These are phyloP conservation scores for Besnoitia besnoiti DNA, from an alignment of 169 alveolate species.

Conservation along the genomic window DNA sequence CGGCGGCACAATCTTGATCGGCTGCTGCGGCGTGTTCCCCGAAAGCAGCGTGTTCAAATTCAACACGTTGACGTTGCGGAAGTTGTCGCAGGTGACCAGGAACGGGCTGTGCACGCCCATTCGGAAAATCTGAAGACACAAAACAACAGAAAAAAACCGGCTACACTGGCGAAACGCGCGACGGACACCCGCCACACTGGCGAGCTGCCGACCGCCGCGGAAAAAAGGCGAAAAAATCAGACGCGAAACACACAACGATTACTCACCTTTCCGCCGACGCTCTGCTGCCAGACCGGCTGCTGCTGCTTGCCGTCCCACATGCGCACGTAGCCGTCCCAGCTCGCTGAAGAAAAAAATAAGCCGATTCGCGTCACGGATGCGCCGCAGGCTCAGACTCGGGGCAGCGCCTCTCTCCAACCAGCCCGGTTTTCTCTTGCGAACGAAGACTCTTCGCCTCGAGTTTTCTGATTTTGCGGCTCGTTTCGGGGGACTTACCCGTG, in stretches of 20 bases:
- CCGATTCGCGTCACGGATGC: not conserved
- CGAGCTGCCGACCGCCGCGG: not conserved
- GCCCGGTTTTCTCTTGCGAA: no score
- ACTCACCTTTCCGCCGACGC: slow-evolving; percentile 63
- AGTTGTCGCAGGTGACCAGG: slow-evolving; percentile 59
- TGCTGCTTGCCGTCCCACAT: slow-evolving; percentile 72
- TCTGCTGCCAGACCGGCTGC: slow-evolving; percentile 68
- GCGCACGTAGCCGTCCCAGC: slow-evolving; percentile 69
- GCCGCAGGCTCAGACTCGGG: no score
- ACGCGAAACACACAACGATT: not conserved
- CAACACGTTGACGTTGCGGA: slow-evolving; percentile 50
- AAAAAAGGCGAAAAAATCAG: not conserved
- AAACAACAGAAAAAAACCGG: no score
- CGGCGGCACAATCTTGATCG: slow-evolving; percentile 36
- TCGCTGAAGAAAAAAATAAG: slow-evolving; percentile 49
- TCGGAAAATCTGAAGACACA: slow-evolving; percentile 24
- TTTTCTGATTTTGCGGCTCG: no score
- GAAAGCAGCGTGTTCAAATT: slow-evolving; percentile 37
- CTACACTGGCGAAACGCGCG: no score
- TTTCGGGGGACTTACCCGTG: slow-evolving; percentile 46
- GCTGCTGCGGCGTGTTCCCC: slow-evolving; percentile 44
- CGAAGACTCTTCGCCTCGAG: no score
- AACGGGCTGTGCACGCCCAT: slow-evolving; percentile 62
- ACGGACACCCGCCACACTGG: no score
- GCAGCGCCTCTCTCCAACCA: no score